Conservation (phyloP, 1,139 yeast species). For the Nadsonia starkeyi-henricii region DNA sequence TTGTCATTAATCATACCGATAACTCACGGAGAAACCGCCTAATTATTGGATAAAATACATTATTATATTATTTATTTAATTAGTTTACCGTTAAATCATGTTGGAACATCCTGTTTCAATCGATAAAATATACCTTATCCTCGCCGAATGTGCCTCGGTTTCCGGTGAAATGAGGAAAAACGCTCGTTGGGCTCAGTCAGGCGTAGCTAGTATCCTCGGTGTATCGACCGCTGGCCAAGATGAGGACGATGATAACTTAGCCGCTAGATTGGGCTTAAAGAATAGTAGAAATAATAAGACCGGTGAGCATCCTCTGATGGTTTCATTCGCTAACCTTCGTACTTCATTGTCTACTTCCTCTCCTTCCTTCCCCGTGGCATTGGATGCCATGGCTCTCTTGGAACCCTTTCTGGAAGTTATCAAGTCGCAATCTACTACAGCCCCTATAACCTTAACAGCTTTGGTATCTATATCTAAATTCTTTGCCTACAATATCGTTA, state of each 20-base stretch:
- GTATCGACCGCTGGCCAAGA: constrained; percentile 25
- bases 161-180: constrained; percentile 87
- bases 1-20: too few relatives aligned
- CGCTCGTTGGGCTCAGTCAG: constrained; percentile 67
- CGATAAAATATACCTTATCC: constrained; percentile 73
- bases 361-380: constrained; percentile 30
- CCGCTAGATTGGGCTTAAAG: constrained; percentile 17
- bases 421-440: constrained; percentile 74
- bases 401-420: constrained; percentile 84
- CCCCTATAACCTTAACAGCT: constrained; percentile 73
- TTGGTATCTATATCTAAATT: constrained; percentile 64
- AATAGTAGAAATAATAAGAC: constrained; percentile 5
- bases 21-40: background rate
- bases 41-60: too few relatives aligned
- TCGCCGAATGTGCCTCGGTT: constrained; percentile 76
- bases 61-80: too few relatives aligned
- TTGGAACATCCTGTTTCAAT: constrained; percentile 24
- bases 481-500: constrained; percentile 43
- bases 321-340: constrained; percentile 69
- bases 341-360: constrained; percentile 49
- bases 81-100: background rate
- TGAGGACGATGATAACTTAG: constrained; percentile 23
- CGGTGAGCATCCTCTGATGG: constrained; percentile 50
- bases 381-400: constrained; percentile 61
- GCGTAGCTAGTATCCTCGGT: constrained; percentile 78